Base-by-base conservation (phyloP, 768 basidiomycete species). In the Grammothele lineata region DNA sequence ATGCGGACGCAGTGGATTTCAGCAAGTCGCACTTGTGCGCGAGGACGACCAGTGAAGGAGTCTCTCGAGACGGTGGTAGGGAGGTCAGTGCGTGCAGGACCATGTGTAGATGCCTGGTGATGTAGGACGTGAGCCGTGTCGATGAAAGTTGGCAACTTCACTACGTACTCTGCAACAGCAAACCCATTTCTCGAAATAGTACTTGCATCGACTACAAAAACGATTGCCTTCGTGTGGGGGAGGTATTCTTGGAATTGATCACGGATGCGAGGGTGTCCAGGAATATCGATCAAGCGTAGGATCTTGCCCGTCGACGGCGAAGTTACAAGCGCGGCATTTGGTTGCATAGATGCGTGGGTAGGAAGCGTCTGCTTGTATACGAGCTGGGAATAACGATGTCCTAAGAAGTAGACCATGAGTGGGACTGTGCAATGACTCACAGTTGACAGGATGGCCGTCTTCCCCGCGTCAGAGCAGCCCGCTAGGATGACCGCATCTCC, bases 261-360 rank as follows among this genome's bases (percentile, higher is more conserved):
- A 24, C 88, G 68, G 45, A 92, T 75, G 34, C 90, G 77, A 9
- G 89, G 85, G 62, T 92, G 90, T n/a, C 90, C 90, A 7, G 90
- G 90, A 34, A 92, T 66, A 63, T 92, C 90, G 15, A 90, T 69
- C 11, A 87, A 65, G 33, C 71, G 76, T 37, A 85, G 60, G 12
- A 65, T 59, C 55, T 74, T 77, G 35, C 68, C 70, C 2, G 68
- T 51, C 5, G 65, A 60, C 2, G 74, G 60, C n/a, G 83, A 55
- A 5, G 65, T 48, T 26, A 83, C 61, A 4, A 72, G 54, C 4
- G 78, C 75, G 0, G 73, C 66, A 61, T 89, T 92, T 4, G 75
- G 72, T 62, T 92, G 90, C 60, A 92, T 69, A 0, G 90, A 92
- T 3, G 86, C 80, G 55, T 87, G 83, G 3, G 86, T 86, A 35